Evolutionary conservation across 164 flowering plant genomes (phyloP), one percentile per base, ranked within the genome.

Genomic region (Nymphaea colorata): DNA sequence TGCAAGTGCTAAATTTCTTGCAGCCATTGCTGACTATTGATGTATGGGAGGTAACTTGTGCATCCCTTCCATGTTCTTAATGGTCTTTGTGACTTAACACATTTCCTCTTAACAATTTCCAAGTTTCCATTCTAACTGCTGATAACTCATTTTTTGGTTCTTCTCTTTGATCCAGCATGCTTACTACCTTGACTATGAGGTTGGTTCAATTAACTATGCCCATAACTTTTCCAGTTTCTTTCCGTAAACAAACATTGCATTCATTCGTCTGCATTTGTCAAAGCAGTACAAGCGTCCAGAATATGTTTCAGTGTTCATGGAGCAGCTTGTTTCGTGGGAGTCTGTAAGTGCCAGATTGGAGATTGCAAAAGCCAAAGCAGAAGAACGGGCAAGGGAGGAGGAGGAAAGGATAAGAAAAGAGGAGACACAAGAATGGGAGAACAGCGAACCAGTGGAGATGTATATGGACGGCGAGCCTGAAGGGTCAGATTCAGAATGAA

Each of bases 301-400:
- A 25, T 93, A 84, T 77, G 77, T 93, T 64, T 83, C 92, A 45
- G 67, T 69, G 18, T 90, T 93, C 67, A 76, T 90, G 86, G 90
- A 88, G 75, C 82, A 87, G 61, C 93, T 90, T 68, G 87, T 94
- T 45, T 89, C 97, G 64, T 94, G 98, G 98, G 98, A 94, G 42
- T 83, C 84, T 6, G 97, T 88, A 17, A 81, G 85, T 78, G 72
- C 73, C 0, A 88, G 97, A 76, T 87, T 90, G 6, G 88, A 88
- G 75, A 62, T 66, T 44, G 96, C 97, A 5, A 87, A 84, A 74
- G 84, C 85, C 65, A 67, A 25, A 47, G 90, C 75, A 51, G 74
- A 79, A 6, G 85, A 82, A 76, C 82, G 85, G 74, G 95, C 86
- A 59, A 69, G 62, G 65, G 91, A 87, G 73, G 87, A 74, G 65